Conservation (phyloP, 257 asterid genomes). For the Oldenlandia corymbosa region DNA sequence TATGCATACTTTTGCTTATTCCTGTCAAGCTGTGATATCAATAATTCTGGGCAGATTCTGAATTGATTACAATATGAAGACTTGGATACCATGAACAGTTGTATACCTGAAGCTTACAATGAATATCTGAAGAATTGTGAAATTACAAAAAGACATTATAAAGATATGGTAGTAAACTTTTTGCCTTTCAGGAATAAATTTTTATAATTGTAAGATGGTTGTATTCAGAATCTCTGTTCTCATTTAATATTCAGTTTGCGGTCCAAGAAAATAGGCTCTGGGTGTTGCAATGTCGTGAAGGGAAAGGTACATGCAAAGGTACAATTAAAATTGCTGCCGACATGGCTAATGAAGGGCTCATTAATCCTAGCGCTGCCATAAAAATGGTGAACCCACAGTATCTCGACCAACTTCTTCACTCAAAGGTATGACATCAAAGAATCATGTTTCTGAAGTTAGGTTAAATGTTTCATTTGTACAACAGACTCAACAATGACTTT, state of each 20-base stretch:
- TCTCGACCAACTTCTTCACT: slow-evolving; percentile 94
- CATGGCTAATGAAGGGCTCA: slow-evolving; percentile 79
- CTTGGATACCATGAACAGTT: slow-evolving; percentile 62
- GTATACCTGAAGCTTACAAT: slow-evolving; percentile 81
- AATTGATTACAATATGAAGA: too few relatives aligned
- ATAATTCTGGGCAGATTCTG: too few relatives aligned
- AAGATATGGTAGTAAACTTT: slow-evolving; percentile 84
- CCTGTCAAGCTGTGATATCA: too few relatives aligned
- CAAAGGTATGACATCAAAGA: slow-evolving; percentile 49
- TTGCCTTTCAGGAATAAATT: background rate
- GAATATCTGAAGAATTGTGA: slow-evolving; percentile 85
- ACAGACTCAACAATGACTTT: background rate
- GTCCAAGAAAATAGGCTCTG: slow-evolving; percentile 90
- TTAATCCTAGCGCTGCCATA: slow-evolving; percentile 49
- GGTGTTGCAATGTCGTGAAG: slow-evolving; percentile 89
- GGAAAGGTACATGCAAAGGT: slow-evolving; percentile 88
- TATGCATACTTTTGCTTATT: too few relatives aligned
- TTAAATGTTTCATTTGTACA: background rate
- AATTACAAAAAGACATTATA: slow-evolving; percentile 77
- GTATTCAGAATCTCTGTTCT: background rate
- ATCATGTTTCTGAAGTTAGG: background rate
- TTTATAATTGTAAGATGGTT: background rate
- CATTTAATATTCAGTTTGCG: slow-evolving; percentile 89
- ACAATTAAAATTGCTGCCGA: slow-evolving; percentile 88
- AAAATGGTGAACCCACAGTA: slow-evolving; percentile 96